Evolutionary conservation across 163 green algal species (phyloP), one percentile per base, ranked within the genome.

Genomic region (Chlorella variabilis): DNA sequence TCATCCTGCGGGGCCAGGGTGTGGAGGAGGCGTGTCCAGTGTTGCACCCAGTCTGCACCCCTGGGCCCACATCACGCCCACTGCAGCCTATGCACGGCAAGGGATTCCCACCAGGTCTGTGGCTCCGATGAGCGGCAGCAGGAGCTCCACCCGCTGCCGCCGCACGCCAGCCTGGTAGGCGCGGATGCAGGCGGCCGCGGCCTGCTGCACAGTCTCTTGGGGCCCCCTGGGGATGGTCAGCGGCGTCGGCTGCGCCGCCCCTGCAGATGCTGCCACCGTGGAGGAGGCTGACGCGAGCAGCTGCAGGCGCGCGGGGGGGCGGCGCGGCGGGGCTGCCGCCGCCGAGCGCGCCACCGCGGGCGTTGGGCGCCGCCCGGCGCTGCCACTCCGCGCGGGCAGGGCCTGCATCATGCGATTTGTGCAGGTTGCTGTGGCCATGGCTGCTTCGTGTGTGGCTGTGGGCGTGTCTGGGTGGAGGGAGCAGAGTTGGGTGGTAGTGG

Each of bases 81-180:
- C n/a, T n/a, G n/a, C n/a, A n/a, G n/a, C n/a, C n/a, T n/a, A n/a
- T n/a, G n/a, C n/a, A n/a, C n/a, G n/a, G n/a, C n/a, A n/a, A n/a
- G n/a, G n/a, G n/a, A 75, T 98, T 94, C n/a, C n/a, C n/a, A n/a
- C n/a, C 1, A 98, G 78, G 85, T 98, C 95, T 7, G 94, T 97
- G 15, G 95, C 95, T 18, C 92, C 94, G 78, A 96, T 97, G 18
- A 97, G 81, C 20, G 94, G 94, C 39, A 97, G 88, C 41, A 96
- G 86, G 42, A 98, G 81, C 80, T 97, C 93, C 5, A 97, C 67
- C 0, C 84, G 81, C 62, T 97, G 93, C 0, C 89, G 86, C 38
- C 71, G 87, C 0, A 92, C 68, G 11, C 94, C 94, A 31, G 89
- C 91, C 6, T 88, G 77, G 63, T 63, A 96, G 3, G 93, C 93